Base-by-base conservation (phyloP, 2,329 filamentous ascomycete genomes). In the Ascochyta koolunga region DNA sequence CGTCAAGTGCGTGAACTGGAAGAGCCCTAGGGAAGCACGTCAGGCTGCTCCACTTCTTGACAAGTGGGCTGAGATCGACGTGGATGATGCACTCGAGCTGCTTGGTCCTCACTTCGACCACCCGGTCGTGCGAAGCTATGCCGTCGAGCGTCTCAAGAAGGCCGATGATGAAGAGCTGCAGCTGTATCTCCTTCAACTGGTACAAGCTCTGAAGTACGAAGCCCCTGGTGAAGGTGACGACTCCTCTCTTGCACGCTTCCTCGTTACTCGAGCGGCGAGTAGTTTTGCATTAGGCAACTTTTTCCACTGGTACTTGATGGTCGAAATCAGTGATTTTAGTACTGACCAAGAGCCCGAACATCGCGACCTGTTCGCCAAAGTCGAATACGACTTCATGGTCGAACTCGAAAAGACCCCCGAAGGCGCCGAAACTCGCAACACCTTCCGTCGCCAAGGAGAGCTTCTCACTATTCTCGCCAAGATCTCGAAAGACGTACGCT, bases 261-360 rank as follows among this genome's bases (percentile, higher is more conserved):
- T 99, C 3, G 95, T 99, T 50, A 86, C 89, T 1, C 86, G 95
- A 31, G 96, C 95, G 3, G 89, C 90, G 13, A 86, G 88, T 58
- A 98, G 96, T 69, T 90, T 97, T 67, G 88, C 89, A 55, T 83
- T 99, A 1, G 95, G 93, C 25, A 99, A 96, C 71, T 96, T 96
- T 76, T 86, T 99, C 48, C 91, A 97, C 73, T 99, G 95, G 95
- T 99, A 98, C 74, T 82, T 99, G 2, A 97, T 97, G 87, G 95
- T 99, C 1, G 96, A 99, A 76, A 96, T 93, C 64, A 91, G 96
- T 64, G 93, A 97, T 71, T 76, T 78, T 33, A 92, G 89, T 61
- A 86, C 86, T 3, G 89, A 91, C 37, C 90, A 93, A 64, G 83
- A 86, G 19, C 81, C 85, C 4, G 86, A 88, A 51, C 89, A 93